Evolutionary conservation across 2,329 filamentous ascomycete species (phyloP), one percentile per base, ranked within the genome.

Genomic region (Pseudocercospora musae): DNA sequence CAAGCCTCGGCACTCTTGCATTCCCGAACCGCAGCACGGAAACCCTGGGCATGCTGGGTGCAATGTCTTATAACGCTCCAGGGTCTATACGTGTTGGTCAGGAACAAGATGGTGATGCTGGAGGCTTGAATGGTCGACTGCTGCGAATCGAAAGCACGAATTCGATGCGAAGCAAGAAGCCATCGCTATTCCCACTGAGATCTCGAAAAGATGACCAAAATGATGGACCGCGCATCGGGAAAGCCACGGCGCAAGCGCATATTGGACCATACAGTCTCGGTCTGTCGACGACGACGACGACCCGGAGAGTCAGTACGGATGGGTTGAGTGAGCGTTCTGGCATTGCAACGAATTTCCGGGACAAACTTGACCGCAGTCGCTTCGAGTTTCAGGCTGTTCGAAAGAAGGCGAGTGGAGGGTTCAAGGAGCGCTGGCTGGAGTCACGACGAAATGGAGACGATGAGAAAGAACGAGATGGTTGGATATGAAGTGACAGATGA

Each of bases 371-470:
- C 48, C 64, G 70, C 13, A 74, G 70, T 48, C 67, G 73, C 10
- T 75, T 75, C 58, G 73, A 74, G 58, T 74, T 75, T 64, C 71
- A 71, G 52, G 71, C 71, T 18, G 70, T 74, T 11, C 64, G 71
- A 46, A 66, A 69, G 42, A 72, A 72, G 61, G 66, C 64, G 20
- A 74, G 71, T 18, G 68, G 65, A 15, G 69, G 66, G 13, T 29
- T 71, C 37, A 70, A 67, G 61, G 68, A 68, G 58, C 66, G 69
- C 18, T 68, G 63, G 67, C 67, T 64, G 68, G 68, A 68, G 48
- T 59, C 68, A 52, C 61, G 67, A 57, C 66, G 58, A 48, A 48
- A 63, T 49, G 61, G 62, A 50, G 64, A 67, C 5, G 48, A 27
- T 55, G 52, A 52, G 44, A 62, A 59, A 54, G 65, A 67, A 27